Base-by-base conservation (phyloP, 140 eudicot species). In the Senecio squalidus region DNA sequence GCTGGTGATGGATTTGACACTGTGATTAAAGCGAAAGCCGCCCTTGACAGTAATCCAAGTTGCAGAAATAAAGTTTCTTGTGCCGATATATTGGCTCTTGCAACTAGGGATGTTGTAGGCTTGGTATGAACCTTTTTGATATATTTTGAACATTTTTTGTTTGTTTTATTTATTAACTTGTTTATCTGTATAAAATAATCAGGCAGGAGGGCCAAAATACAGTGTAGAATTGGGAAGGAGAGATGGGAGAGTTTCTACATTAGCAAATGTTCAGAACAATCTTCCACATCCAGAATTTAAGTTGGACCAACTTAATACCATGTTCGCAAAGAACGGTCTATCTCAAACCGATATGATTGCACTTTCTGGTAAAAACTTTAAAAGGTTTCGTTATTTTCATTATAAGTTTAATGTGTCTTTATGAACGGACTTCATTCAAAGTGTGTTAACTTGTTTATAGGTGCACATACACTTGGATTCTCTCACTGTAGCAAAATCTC, bases 1-100 rank as follows among this genome's bases (percentile, higher is more conserved):
- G 90, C 95, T 1, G 89, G 89, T 52, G 94, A 84, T 14, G 94
- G 94, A 66, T 84, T 82, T 10, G 89, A 80, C 74, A 81, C 91
- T 2, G 87, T 85, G 9, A 70, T 85, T 50, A 79, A 79, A 65
- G 92, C 92, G 0, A 86, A 86, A 64, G 88, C 78, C 0, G 95
- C 92, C 0, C 67, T 86, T 1, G 95, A 86, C 17, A 69, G 74
- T 18, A 67, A 69, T 17, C 78, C 84, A 0, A 40, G 53, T 3
- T 86, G 95, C 83, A 56, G 38, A 47, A 77, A 80, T 54, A 80
- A 76, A 64, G 95, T 86, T 51, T 86, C 95, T 15, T 86, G 95
- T 61, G 91, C 95, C 0, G 95, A 86, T 66, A 82, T 86, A 57
- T 71, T 86, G 49, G 85, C 95, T 44, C 39, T 86, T 64, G 92